A percentile compares a stretch with the other conserved stretches of the same genome.
phyloP scores from a whole-genome alignment of 257 asterid species.

The Lavandula angustifolia region DNA sequence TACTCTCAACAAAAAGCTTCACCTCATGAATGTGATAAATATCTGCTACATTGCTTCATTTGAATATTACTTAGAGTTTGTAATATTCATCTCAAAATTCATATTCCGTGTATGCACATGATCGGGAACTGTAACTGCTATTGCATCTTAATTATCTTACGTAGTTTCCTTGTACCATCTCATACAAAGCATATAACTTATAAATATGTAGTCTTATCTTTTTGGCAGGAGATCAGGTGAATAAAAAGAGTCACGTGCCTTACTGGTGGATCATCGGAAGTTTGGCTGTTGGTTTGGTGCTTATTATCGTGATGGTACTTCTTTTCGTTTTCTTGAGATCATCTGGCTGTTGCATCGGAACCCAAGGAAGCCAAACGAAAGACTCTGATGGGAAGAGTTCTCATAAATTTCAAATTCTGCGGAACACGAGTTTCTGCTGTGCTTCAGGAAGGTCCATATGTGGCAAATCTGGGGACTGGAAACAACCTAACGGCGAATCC shows the following conservation, averaged over 20 bases:
- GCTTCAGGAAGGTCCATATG: slow-evolving; percentile 69
- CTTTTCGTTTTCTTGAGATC: slow-evolving; percentile 60
- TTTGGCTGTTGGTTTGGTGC: slow-evolving; percentile 68
- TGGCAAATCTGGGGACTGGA: slow-evolving; percentile 55
- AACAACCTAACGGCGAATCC: slow-evolving; percentile 58
- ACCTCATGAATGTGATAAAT: background rate
- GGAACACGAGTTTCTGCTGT: slow-evolving; percentile 79
- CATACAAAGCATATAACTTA: slow-evolving; percentile 6
- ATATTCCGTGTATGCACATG: background rate
- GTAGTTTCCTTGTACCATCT: background rate
- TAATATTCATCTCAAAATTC: background rate
- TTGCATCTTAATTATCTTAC: background rate
- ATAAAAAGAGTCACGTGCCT: slow-evolving; percentile 59
- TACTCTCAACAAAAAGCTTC: background rate
- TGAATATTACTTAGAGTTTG: background rate
- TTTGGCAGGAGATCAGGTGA: slow-evolving; percentile 47
- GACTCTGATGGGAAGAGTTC: slow-evolving; percentile 54
- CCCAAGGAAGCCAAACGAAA: slow-evolving; percentile 45
- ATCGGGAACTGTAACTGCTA: background rate
- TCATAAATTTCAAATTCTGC: slow-evolving; percentile 78
- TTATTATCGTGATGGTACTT: slow-evolving; percentile 50
- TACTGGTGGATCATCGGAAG: slow-evolving; percentile 92
- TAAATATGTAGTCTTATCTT: slow-evolving; percentile 20
- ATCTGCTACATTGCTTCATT: background rate
- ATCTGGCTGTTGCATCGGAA: slow-evolving; percentile 47